Base-by-base conservation (phyloP, 805 yeast species). In the Jamesozyma lodderae region DNA sequence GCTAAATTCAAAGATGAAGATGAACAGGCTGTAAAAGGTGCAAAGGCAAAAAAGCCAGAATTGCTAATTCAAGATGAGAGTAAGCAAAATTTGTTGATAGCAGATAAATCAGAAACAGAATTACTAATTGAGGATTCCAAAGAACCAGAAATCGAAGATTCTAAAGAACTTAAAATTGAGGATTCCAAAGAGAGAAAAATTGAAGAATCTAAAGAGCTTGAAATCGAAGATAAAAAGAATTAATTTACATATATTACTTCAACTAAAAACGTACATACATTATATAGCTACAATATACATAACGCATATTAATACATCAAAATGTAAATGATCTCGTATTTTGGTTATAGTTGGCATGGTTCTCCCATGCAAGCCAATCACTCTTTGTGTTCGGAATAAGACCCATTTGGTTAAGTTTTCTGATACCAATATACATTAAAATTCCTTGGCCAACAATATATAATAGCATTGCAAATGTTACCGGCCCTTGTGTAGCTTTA, bases 341-440 rank as follows among this genome's bases (percentile, higher is more conserved):
- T 11, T 43, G 41, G 35, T 42, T 41, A 26, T 55, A 52, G 31
- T 46, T 37, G 3, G 67, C 47, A 6, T 68, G 64, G 2, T 48
- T 50, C 54, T 87, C 94, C 88, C 94, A 88, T 6, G 86, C 77
- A 14, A 90, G 63, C 97, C 97, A 92, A 56, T 90, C 98, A 47
- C 94, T 80, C 33, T 71, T 71, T 26, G 77, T 80, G 49, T 81
- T 84, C 17, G 98, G 98, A 42, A 90, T 77, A 46, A 90, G 66
- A 0, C 96, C 97, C 96, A 90, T 84, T 17, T 70, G 66, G 49
- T 82, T 77, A 42, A 92, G 64, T 59, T 92, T 92, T 77, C 85
- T 87, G 14, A 87, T 52, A 2, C 96, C 97, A 26, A 86, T 75
- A 3, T 68, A 73, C 63, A 88, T 65, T 36, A 79, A 70, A 4